Percentiles rank a stretch among this genome's conserved stretches.
phyloP scores from a whole-genome alignment of 2,329 filamentous ascomycete species.

The Xylariaceae sp. region DNA sequence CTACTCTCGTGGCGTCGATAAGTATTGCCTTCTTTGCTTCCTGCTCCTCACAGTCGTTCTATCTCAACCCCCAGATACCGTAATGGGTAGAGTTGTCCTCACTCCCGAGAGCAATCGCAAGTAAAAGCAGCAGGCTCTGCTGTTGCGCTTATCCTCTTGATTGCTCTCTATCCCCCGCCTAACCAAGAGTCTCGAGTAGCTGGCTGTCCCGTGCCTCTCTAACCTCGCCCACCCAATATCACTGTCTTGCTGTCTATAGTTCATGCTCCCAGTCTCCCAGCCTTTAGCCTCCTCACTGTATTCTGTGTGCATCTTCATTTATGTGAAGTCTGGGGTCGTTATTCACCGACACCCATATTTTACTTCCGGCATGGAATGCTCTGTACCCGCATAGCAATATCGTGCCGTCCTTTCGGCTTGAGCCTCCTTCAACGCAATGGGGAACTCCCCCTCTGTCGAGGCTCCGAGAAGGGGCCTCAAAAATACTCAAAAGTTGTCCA shows the following conservation, averaged over 20 bases:
- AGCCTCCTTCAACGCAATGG: constrained; percentile 36
- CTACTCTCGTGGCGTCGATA: too few species aligned
- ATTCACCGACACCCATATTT: constrained; percentile 24
- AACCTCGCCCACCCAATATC: constrained; percentile 3
- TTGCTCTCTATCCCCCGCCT: neutral
- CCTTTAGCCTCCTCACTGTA: constrained; percentile 12
- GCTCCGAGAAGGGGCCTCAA: constrained; percentile 31
- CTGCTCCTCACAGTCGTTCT: neutral
- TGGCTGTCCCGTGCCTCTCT: neutral
- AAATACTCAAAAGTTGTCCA: constrained; percentile 46
- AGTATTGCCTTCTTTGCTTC: too few species aligned
- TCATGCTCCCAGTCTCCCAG: constrained; percentile 18
- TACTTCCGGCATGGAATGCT: constrained; percentile 36
- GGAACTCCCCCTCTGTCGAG: constrained; percentile 46
- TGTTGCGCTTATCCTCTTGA: neutral
- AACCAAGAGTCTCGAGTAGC: neutral
- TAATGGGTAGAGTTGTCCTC: neutral
- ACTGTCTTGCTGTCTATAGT: constrained; percentile 7
- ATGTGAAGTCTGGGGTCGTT: constrained; percentile 25
- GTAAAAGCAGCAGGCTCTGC: constrained; percentile 6
- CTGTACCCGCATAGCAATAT: constrained; percentile 33
- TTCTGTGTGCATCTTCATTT: constrained; percentile 15
- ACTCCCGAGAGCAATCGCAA: neutral
- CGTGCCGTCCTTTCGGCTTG: constrained; percentile 25
- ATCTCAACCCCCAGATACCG: neutral